Conservation (phyloP, 2,329 filamentous ascomycete genomes). For the Fusarium transvaalense region DNA sequence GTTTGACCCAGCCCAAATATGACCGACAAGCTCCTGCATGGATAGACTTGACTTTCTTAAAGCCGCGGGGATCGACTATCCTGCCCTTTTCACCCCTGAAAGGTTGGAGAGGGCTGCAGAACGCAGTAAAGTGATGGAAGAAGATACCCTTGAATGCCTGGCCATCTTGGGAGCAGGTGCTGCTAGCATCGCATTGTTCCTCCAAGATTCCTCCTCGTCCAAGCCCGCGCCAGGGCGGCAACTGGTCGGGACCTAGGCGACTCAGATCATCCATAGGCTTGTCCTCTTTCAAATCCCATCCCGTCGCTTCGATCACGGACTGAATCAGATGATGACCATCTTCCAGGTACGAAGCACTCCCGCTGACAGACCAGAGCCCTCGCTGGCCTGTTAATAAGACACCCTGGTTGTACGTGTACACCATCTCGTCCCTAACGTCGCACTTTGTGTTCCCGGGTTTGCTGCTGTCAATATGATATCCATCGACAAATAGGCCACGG, state of each 20-base stretch:
- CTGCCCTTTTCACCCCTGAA: constrained; percentile 47
- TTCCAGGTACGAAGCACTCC: constrained; percentile 75
- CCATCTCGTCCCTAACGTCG: constrained; percentile 85
- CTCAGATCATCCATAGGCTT: constrained; percentile 57
- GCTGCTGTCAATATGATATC: constrained; percentile 81
- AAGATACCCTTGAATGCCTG: constrained; percentile 97
- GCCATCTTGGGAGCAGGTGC: constrained; percentile 81
- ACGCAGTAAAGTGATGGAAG: constrained; percentile 86
- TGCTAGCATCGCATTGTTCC: constrained; percentile 82
- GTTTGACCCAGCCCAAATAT: constrained; percentile 81
- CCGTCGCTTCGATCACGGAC: constrained; percentile 81
- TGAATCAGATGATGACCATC: constrained; percentile 85
- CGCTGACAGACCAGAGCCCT: constrained; percentile 83
- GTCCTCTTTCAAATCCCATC: constrained; percentile 70
- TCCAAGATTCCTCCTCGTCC: constrained; percentile 85
- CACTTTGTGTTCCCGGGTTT: constrained; percentile 77
- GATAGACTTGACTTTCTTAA: constrained; percentile 46
- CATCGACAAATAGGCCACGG: constrained; percentile 83
- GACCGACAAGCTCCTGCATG: constrained; percentile 73
- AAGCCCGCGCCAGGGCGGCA: constrained; percentile 77
- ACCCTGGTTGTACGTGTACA: constrained; percentile 97
- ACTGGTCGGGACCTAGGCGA: constrained; percentile 50
- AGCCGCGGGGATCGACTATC: constrained; percentile 46
- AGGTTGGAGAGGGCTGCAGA: constrained; percentile 75
- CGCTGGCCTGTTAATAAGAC: constrained; percentile 86